Base-by-base conservation (phyloP, 495 filamentous ascomycete genomes). In the Aspergillus ostianus region DNA sequence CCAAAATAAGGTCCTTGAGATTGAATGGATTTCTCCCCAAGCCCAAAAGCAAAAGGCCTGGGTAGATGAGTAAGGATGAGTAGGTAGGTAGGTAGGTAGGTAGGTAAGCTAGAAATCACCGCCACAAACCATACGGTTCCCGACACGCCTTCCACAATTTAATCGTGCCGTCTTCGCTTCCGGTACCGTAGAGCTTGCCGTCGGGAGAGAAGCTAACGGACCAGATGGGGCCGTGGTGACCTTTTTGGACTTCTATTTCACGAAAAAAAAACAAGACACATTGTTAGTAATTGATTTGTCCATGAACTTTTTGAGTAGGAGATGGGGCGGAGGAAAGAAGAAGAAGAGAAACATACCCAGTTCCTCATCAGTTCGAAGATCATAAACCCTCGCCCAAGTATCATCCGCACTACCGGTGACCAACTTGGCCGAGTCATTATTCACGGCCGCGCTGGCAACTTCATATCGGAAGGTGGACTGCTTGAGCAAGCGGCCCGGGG, bases 221-320 rank as follows among this genome's bases (percentile, higher is more conserved):
- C 95, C 94, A 98, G 57, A 98, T 93, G 10, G 93, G 93, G 13
- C 95, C 94, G 69, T 98, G 94, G 68, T 98, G 95, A 20, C 94
- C 95, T 73, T 97, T 98, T 80, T 95, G 92, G 19, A 94, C 86
- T 65, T 98, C 93, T 82, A 32, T 32, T 4, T 32, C 30, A 7
- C 30, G 8, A 32, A 1, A 32, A 26, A 26, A 26, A 26, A 26
- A 26, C 4, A n/a, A n/a, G n/a, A n/a, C n/a, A n/a, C 23, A 26
- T 26, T 3, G 30, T 32, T 32, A 32, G 30, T 12, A 7, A 4
- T 26, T 26, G 23, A 26, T 26, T 26, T 2, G 23, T 26, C 23
- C 23, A n/a, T n/a, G n/a, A n/a, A n/a, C n/a, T n/a, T n/a, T n/a
- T n/a, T n/a, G n/a, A n/a, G n/a, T n/a, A n/a, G n/a, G n/a, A n/a